Evolutionary conservation across 208 protist species (phyloP).

Genomic region (Crithidia acanthocephali): DNA sequence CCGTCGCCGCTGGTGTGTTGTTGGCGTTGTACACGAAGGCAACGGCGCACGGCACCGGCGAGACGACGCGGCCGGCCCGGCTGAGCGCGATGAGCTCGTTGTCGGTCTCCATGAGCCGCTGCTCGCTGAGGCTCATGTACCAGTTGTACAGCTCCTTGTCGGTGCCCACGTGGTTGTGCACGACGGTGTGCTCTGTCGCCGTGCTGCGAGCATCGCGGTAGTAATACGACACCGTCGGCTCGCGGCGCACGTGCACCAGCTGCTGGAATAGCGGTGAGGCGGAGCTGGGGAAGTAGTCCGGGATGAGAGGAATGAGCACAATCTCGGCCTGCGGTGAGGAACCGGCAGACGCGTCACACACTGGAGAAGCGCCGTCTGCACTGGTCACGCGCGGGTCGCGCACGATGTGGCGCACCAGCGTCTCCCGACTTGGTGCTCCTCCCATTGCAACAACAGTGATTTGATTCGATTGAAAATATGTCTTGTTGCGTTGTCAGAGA

Average conservation of each 20-base stretch:
- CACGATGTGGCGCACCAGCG: slow-evolving; percentile 50
- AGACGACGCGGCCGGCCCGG: slow-evolving; percentile 52
- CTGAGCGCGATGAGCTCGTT: slow-evolving; percentile 57
- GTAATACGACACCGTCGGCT: slow-evolving; percentile 48
- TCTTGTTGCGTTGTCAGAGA: too few relatives aligned
- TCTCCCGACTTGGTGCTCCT: slow-evolving; percentile 60
- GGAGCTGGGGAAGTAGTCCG: slow-evolving; percentile 63
- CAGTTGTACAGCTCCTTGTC: slow-evolving; percentile 60
- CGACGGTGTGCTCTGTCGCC: slow-evolving; percentile 29
- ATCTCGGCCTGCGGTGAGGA: slow-evolving; percentile 38
- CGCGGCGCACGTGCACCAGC: slow-evolving; percentile 49
- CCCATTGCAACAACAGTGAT: slow-evolving; percentile 37
- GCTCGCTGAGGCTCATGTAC: slow-evolving; percentile 66
- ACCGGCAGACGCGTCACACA: neutral
- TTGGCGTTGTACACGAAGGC: slow-evolving; percentile 57
- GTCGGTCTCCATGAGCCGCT: slow-evolving; percentile 69
- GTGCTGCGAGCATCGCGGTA: slow-evolving; percentile 44
- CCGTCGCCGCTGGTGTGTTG: neutral
- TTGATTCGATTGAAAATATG: too few relatives aligned
- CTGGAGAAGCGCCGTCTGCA: neutral
- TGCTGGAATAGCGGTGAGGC: slow-evolving; percentile 55
- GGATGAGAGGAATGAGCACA: slow-evolving; percentile 64
- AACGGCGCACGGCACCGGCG: slow-evolving; percentile 62
- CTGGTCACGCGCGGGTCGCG: slow-evolving; percentile 29
- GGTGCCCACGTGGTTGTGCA: slow-evolving; percentile 21